Evolutionary conservation across 176 grass and related monocot species (phyloP).

Genomic region (Aegilops speltoides): DNA sequence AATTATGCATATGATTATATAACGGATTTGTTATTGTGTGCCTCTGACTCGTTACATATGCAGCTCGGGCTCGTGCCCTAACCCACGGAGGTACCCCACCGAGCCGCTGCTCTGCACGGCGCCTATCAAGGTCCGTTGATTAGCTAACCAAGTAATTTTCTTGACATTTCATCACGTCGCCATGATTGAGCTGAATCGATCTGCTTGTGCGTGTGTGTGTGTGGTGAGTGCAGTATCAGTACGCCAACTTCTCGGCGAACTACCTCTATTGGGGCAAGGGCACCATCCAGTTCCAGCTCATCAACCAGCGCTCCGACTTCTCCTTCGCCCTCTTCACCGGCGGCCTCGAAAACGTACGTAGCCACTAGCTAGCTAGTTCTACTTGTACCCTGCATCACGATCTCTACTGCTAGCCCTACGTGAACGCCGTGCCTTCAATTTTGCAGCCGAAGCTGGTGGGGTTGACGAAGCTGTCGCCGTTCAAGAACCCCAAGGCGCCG

Average conservation of each 20-base stretch:
- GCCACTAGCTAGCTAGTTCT: not conserved
- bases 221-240: slow-evolving; percentile 52
- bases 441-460: slow-evolving; percentile 71
- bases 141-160: not conserved
- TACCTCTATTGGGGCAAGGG: slow-evolving; percentile 50
- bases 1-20: not conserved
- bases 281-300: slow-evolving; percentile 55
- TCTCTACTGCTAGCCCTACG: no score
- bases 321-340: slow-evolving; percentile 78
- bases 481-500: slow-evolving; percentile 18
- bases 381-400: no score
- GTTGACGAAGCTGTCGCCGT: slow-evolving; percentile 67
- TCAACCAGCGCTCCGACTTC: slow-evolving; percentile 83
- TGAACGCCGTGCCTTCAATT: no score
- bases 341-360: slow-evolving; percentile 53
- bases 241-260: slow-evolving; percentile 60
- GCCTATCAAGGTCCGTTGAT: slow-evolving; percentile 67
- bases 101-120: slow-evolving; percentile 67
- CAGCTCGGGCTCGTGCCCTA: slow-evolving; percentile 58
- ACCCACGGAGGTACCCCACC: slow-evolving; percentile 31
- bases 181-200: not conserved
- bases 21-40: not conserved
- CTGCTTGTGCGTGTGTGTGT: not conserved
- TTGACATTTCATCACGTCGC: no score
- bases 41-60: not conserved